These are phyloP conservation scores for Dunaliella salina DNA, from an alignment of 163 green algal species.

Conservation along the genomic window DNA sequence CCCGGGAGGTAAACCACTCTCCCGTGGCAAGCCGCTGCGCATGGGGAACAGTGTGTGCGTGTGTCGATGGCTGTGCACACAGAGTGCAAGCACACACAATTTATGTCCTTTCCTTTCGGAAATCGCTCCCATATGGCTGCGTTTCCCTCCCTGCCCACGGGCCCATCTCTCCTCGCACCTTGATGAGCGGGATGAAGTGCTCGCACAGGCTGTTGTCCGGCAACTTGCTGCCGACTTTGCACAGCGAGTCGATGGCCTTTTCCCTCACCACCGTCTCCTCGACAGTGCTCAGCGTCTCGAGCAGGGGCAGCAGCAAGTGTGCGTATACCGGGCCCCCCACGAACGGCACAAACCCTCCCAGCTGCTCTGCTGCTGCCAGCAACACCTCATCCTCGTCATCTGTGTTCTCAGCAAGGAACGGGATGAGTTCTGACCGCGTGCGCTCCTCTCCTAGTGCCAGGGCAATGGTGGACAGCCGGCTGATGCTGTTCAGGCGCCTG, in stretches of 20 bases:
- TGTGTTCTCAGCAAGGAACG: slow-evolving; percentile 90
- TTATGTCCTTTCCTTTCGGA: too few species aligned
- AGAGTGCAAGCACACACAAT: not conserved
- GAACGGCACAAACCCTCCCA: slow-evolving; percentile 91
- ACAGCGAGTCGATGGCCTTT: slow-evolving; percentile 83
- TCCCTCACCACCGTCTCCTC: slow-evolving; percentile 98
- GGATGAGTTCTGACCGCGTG: slow-evolving; percentile 93
- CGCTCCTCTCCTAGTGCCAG: slow-evolving; percentile 91
- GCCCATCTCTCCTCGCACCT: slow-evolving; percentile 55
- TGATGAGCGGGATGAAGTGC: slow-evolving; percentile 82
- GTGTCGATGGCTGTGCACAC: too few species aligned
- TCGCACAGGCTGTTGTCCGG: slow-evolving; percentile 62
- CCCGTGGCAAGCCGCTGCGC: slow-evolving; percentile 80
- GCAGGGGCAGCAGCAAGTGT: slow-evolving; percentile 76
- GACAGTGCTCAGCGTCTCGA: slow-evolving; percentile 89
- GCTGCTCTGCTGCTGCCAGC: slow-evolving; percentile 91
- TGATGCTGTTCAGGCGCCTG: slow-evolving; percentile 89
- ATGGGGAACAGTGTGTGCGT: not conserved
- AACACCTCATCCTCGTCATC: slow-evolving; percentile 95
- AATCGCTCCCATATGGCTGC: too few species aligned
- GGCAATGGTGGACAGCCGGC: slow-evolving; percentile 87
- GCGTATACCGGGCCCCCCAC: slow-evolving; percentile 84
- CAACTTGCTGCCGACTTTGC: slow-evolving; percentile 77
- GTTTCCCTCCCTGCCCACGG: too few species aligned
- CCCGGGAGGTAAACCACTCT: slow-evolving; percentile 96